A percentile compares a stretch with the other conserved stretches of the same genome.
Evolutionary conservation across 208 protist genomes (phyloP).

Genomic region (Wallacemonas sp.): DNA sequence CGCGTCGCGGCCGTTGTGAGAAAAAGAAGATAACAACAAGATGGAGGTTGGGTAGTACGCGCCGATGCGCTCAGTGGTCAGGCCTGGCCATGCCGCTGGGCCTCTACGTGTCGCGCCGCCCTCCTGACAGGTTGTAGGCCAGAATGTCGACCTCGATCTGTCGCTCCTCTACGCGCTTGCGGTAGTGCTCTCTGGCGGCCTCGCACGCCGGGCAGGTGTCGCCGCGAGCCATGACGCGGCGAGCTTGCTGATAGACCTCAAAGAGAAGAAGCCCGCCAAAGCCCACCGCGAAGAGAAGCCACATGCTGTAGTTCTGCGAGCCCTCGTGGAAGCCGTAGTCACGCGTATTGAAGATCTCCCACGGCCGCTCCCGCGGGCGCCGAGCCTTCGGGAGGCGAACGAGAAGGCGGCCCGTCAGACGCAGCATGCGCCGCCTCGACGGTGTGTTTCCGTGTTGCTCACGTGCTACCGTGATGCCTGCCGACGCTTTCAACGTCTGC

Average conservation of each 20-base stretch:
- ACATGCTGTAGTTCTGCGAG: constrained; percentile 87
- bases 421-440: constrained; percentile 51
- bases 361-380: constrained; percentile 81
- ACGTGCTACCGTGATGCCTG: no score
- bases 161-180: constrained; percentile 58
- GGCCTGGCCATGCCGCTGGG: neutral
- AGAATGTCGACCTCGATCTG: constrained; percentile 45
- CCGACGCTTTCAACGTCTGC: no score
- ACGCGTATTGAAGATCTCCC: constrained; percentile 87
- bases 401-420: constrained; percentile 17
- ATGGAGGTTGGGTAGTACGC: no score
- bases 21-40: no score
- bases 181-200: constrained; percentile 77
- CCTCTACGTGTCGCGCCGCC: neutral
- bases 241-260: constrained; percentile 70
- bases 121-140: neutral
- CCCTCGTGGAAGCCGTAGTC: constrained; percentile 87
- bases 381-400: constrained; percentile 80
- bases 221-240: constrained; percentile 60
- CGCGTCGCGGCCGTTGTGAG: no score
- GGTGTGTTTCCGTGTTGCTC: no score
- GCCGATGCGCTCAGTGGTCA: no score
- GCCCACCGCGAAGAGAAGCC: constrained; percentile 41
- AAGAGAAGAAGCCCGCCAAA: constrained; percentile 41
- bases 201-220: constrained; percentile 87